Percentiles rank a stretch among this genome's conserved stretches.
phyloP scores from a whole-genome alignment of 2,329 filamentous ascomycete species.

The Lecanoromycetidae sp. region DNA sequence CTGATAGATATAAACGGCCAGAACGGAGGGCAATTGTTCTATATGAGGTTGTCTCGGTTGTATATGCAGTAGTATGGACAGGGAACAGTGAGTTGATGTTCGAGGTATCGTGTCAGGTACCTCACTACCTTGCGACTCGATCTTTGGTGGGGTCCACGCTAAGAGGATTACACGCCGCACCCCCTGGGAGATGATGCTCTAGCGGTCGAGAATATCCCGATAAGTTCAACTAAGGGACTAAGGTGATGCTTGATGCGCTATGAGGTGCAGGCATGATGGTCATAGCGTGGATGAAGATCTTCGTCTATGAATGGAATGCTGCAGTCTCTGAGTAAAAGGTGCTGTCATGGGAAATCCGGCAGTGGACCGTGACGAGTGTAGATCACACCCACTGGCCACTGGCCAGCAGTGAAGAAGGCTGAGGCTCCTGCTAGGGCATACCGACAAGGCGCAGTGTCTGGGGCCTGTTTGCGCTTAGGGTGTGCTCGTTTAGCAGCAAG shows the following conservation, averaged over 20 bases:
- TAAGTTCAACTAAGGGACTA: no score
- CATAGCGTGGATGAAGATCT: background rate
- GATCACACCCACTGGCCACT: no score
- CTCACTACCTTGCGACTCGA: background rate
- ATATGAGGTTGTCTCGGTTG: no score
- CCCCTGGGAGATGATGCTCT: background rate
- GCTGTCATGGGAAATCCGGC: no score
- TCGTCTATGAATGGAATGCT: no score
- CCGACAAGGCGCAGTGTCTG: conserved; percentile 2
- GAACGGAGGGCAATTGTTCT: no score
- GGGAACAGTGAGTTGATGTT: background rate
- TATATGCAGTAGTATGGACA: no score
- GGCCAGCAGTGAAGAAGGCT: no score
- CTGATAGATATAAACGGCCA: conserved; percentile 1
- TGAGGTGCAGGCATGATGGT: no score
- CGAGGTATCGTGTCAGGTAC: conserved; percentile 1
- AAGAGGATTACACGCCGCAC: background rate
- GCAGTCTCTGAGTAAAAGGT: no score
- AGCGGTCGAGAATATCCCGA: background rate
- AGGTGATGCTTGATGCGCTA: no score
- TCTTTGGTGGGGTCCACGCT: conserved; percentile 6
- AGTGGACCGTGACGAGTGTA: no score
- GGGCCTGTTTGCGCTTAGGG: conserved; percentile 2
- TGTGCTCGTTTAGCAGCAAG: background rate
- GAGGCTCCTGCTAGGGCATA: conserved; percentile 6